phyloP scores from a whole-genome alignment of 441 rosid species.

The Syzygium malaccense region DNA sequence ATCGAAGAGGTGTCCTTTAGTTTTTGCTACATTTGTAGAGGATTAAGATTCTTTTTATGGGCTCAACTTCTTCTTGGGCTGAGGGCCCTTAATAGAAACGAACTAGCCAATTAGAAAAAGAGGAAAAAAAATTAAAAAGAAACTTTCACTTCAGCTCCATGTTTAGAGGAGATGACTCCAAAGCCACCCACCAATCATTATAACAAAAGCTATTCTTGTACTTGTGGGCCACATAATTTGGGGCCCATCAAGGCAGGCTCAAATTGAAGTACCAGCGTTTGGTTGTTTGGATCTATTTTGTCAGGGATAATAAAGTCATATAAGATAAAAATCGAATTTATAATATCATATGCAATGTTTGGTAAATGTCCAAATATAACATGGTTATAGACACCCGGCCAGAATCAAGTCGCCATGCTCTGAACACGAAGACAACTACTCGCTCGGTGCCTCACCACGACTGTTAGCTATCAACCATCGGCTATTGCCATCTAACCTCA shows the following conservation, averaged over 20 bases:
- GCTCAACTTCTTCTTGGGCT: background rate
- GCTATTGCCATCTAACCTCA: background rate
- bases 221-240: background rate
- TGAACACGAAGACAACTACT: background rate
- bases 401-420: background rate
- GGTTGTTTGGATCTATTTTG: background rate
- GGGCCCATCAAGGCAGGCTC: background rate
- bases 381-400: background rate
- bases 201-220: background rate
- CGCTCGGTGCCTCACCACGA: accelerated
- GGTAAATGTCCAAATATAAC: background rate
- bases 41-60: background rate
- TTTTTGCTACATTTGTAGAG: background rate
- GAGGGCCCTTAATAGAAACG: background rate
- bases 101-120: background rate
- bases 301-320: background rate
- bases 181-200: background rate
- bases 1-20: background rate
- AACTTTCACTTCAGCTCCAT: background rate
- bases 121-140: background rate
- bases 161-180: background rate
- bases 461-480: background rate
- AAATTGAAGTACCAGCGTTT: background rate
- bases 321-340: background rate
- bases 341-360: no score